Evolutionary conservation across 2,329 filamentous ascomycete species (phyloP), one percentile per base, ranked within the genome.

Genomic region (Neopestalotiopsis rosae): DNA sequence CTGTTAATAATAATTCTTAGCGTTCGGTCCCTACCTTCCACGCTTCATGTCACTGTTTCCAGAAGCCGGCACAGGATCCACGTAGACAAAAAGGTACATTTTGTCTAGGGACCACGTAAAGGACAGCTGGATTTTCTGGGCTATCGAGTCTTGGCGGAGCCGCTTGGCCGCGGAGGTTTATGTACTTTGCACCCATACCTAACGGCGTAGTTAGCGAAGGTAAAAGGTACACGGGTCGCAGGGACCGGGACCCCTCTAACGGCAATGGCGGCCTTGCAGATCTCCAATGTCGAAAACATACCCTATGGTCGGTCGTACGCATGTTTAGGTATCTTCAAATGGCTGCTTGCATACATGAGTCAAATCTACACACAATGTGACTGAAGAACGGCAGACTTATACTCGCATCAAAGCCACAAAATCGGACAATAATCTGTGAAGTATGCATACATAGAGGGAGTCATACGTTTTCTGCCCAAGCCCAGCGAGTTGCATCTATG

Each of bases 91-190:
- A 28, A 28, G 24, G 24, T 28, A 28, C 24, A 28, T 28, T 28
- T 28, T 28, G 24, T 28, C 24, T 28, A 17, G 32, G 20, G 62
- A 34, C 42, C 34, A 45, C 65, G 56, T 67, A 67, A 67, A 67
- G 65, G 65, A 61, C 65, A 67, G 65, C 56, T 67, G 56, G 65
- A 59, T 20, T 59, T 66, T 66, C 30, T n/a, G 57, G 30, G 57
- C 57, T 59, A 59, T 34, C 24, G 57, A 59, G 57, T 20, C 30
- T 30, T 62, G 28, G 59, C 32, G n/a, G 30, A 30, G 32, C 30
- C 28, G n/a, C 59, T 14, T 62, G 57, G 57, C 20, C 24, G 24
- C 5, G 57, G 57, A 30, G 10, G 10, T 10, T 38, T 28, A 28
- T 28, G 24, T 28, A 28, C 24, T 28, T 28, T 28, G 24, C 24